phyloP scores from a whole-genome alignment of 1,284 basidiomycete species.

The Fomes fomentarius region DNA sequence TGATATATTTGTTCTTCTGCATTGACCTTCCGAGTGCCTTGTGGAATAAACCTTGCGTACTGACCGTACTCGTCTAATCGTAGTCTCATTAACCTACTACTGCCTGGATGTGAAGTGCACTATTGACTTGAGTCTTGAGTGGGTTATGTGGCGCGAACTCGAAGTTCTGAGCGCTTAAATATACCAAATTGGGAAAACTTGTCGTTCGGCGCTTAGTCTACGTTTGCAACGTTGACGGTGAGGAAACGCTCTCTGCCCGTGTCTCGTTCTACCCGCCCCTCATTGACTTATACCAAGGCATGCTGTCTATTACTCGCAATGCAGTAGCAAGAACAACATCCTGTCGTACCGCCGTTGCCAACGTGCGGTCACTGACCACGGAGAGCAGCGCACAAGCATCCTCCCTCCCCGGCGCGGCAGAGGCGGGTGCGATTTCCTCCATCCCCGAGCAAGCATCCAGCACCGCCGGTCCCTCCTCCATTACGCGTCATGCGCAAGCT shows the following conservation, averaged over 20 bases:
- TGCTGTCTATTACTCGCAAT: slow-evolving; percentile 16
- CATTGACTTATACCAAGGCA: neutral
- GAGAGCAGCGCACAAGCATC: slow-evolving; percentile 6
- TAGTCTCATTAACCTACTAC: too few relatives aligned
- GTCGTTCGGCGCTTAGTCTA: too few relatives aligned
- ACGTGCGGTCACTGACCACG: slow-evolving; percentile 14
- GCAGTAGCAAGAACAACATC: slow-evolving; percentile 7
- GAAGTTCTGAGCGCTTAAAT: too few relatives aligned
- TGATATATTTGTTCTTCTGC: too few relatives aligned
- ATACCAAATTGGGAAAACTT: too few relatives aligned
- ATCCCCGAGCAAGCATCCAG: neutral
- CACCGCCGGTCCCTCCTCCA: neutral
- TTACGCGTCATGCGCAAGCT: neutral
- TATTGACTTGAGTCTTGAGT: too few relatives aligned
- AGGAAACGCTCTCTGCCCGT: neutral
- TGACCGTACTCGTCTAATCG: too few relatives aligned
- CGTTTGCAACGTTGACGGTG: neutral
- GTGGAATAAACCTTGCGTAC: too few relatives aligned
- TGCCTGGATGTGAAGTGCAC: too few relatives aligned
- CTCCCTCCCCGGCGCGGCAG: neutral
- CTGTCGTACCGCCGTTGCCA: slow-evolving; percentile 4
- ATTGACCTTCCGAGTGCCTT: too few relatives aligned
- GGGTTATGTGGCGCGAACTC: too few relatives aligned
- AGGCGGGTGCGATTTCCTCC: neutral
- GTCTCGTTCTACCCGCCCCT: neutral